These are phyloP conservation scores for Cladophialophora psammophila DNA, from an alignment of 2,329 filamentous ascomycete species.

Conservation along the genomic window DNA sequence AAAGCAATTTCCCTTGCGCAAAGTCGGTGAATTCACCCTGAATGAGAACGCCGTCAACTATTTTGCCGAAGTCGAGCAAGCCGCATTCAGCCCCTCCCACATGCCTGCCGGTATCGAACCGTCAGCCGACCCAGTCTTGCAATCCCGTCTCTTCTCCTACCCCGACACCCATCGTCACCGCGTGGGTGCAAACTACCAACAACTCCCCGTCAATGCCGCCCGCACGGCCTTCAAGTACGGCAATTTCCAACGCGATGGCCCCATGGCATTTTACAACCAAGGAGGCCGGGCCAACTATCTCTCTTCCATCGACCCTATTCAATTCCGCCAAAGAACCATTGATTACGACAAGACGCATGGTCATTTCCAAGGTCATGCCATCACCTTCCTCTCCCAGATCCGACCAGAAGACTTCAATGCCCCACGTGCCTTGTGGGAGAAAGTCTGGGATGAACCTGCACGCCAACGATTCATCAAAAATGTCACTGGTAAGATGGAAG, in stretches of 20 bases:
- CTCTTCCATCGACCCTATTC: conserved; percentile 60
- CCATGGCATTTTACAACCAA: conserved; percentile 73
- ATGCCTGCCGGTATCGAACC: conserved; percentile 72
- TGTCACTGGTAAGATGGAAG: conserved; percentile 67
- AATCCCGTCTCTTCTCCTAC: conserved; percentile 74
- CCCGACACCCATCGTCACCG: conserved; percentile 72
- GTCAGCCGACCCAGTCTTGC: conserved; percentile 73
- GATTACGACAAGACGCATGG: conserved; percentile 60
- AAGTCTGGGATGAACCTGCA: conserved; percentile 66
- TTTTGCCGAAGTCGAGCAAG: conserved; percentile 73
- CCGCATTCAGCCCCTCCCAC: conserved; percentile 72
- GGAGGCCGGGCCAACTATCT: conserved; percentile 66
- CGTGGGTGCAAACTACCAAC: conserved; percentile 69
- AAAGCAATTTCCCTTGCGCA: conserved; percentile 59
- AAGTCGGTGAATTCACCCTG: conserved; percentile 60
- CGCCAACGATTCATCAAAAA: conserved; percentile 67
- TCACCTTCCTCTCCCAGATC: conserved; percentile 61
- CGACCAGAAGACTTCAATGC: conserved; percentile 60
- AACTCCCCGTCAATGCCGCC: conserved; percentile 68
- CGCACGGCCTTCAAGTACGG: conserved; percentile 58
- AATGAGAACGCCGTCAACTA: conserved; percentile 67
- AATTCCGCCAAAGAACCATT: conserved; percentile 56
- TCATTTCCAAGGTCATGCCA: conserved; percentile 57
- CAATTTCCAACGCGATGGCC: conserved; percentile 76
- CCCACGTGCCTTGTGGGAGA: conserved; percentile 66